A percentile compares a stretch with the other conserved stretches of the same genome.
Conservation (phyloP, 2,329 filamentous ascomycete genomes). For the Colletotrichum salicis region DNA sequence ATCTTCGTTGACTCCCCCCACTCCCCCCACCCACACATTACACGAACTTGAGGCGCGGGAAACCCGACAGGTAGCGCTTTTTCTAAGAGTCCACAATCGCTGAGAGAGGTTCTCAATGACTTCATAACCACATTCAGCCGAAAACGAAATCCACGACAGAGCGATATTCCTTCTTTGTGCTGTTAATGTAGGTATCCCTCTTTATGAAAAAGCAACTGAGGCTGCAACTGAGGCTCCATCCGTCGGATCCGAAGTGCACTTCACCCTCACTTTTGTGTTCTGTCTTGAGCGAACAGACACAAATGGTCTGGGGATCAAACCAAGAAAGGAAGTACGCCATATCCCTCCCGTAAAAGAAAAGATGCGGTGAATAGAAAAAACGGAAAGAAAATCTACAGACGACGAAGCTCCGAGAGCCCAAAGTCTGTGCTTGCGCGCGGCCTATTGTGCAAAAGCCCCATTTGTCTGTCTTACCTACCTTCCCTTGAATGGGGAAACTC, state of each 20-base stretch:
- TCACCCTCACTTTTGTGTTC: not conserved
- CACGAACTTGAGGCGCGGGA: slow-evolving; percentile 1
- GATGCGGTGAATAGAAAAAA: not conserved
- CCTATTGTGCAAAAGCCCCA: not conserved
- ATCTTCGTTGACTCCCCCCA: not conserved
- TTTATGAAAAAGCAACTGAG: too few species aligned
- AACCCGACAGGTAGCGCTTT: not conserved
- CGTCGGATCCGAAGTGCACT: not conserved
- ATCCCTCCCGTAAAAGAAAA: not conserved
- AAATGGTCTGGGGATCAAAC: not conserved
- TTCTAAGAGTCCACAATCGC: too few species aligned
- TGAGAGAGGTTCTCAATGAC: not conserved
- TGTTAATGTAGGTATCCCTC: too few species aligned
- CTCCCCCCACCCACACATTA: slow-evolving; percentile 2
- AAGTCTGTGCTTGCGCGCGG: not conserved
- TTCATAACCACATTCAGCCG: not conserved
- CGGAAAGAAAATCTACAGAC: not conserved
- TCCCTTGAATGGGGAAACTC: not conserved
- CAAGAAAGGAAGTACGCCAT: not conserved
- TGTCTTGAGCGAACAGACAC: not conserved
- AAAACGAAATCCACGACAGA: not conserved
- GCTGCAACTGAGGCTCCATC: too few species aligned
- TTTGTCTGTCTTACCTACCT: not conserved
- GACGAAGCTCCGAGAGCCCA: not conserved
- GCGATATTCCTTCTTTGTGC: not conserved